Evolutionary conservation across 805 yeast species (phyloP), one percentile per base, ranked within the genome.

Genomic region (Ogataea polymorpha): DNA sequence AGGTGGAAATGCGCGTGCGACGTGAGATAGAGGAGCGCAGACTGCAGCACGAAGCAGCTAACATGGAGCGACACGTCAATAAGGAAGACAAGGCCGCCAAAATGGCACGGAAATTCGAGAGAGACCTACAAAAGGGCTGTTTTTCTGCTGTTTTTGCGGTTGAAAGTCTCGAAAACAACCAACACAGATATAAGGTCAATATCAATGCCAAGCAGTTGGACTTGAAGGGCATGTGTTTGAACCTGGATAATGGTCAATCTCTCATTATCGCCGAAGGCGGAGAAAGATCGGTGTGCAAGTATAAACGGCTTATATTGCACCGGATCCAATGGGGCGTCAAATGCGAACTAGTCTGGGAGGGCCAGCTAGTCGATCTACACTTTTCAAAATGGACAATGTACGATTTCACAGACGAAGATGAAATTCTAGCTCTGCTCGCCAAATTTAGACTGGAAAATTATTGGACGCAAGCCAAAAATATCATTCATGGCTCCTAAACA

Each of bases 201-300:
- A 76, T 75, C 46, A 88, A 88, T 59, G 95, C 96, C 1, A 79
- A 79, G 48, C 91, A 91, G 56, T 58, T 79, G 35, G 74, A 68
- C 2, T 61, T 90, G 18, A 69, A 67, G 2, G 99, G 99, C 0
- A 67, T 78, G 18, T 72, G 81, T 42, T 53, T 82, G 3, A 58
- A 69, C 2, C 59, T 74, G 16, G 65, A 70, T 2, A 55, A 54
- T 10, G 68, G 68, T 0, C 72, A 77, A 46, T 76, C 76, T 28
- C 54, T 90, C 29, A 71, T 91, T 0, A 67, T 91, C 2, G 82
- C 79, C 1, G 91, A 86, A 52, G 97, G 97, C 0, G 81, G 84
- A 0, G 74, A 67, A 23, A 79, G 79, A 46, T 68, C 79, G 26
- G 62, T 85, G 16, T 69, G 67, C n/a, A 77, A 77, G 50, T 89